phyloP scores from a whole-genome alignment of 306 rosid species.

The Rosa chinensis region DNA sequence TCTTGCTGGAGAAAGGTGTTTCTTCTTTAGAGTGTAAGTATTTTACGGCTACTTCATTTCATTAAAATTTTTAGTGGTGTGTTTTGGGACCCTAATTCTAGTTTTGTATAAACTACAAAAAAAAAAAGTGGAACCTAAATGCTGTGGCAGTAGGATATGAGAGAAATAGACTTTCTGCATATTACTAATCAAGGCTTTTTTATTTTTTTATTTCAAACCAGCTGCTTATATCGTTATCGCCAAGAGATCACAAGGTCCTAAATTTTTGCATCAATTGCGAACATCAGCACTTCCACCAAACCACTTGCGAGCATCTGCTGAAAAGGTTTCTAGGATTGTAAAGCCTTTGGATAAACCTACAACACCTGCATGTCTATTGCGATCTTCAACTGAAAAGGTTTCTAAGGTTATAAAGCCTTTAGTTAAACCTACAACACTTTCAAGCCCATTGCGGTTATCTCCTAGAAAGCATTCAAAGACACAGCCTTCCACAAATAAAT shows the following conservation, averaged over 20 bases:
- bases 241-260: not conserved
- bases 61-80: not conserved
- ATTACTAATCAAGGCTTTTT: too few relatives aligned
- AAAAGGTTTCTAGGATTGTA: not conserved
- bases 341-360: not conserved
- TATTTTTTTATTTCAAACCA: not conserved
- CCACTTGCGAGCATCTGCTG: not conserved
- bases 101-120: too few relatives aligned
- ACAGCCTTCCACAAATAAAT: not conserved
- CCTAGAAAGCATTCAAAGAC: not conserved
- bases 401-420: too few relatives aligned
- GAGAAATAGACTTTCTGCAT: too few relatives aligned
- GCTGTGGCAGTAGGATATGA: too few relatives aligned
- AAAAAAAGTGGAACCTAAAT: too few relatives aligned
- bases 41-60: not conserved
- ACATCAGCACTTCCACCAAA: not conserved
- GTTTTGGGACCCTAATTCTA: not conserved
- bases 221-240: not conserved
- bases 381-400: not conserved
- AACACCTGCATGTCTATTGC: not conserved
- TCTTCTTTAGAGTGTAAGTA: slow-evolving; percentile 11
- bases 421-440: not conserved
- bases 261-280: not conserved
- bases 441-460: not conserved
- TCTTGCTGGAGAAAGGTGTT: too few relatives aligned